Evolutionary conservation across 2,329 filamentous ascomycete genomes (phyloP).

Genomic region (Colletotrichum abscissum): DNA sequence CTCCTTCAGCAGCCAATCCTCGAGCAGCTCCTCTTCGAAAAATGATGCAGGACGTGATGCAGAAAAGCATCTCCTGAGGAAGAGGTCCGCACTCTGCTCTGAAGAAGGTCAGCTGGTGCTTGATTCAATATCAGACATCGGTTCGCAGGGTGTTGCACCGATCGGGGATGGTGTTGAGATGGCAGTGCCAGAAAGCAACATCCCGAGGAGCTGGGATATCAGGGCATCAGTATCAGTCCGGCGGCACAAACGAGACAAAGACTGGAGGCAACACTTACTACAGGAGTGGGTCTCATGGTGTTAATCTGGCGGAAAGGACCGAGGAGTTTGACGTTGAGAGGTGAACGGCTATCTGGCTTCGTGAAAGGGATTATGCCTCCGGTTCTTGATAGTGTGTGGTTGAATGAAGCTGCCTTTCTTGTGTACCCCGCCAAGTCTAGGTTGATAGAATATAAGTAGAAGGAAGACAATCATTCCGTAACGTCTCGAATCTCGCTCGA

Average conservation of each 20-base stretch:
- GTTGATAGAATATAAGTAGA: too few relatives aligned
- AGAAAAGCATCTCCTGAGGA: background rate
- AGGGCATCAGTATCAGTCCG: background rate
- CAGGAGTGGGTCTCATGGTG: background rate
- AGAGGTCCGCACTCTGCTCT: background rate
- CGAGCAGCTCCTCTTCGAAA: background rate
- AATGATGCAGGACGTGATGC: background rate
- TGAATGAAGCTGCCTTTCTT: too few relatives aligned
- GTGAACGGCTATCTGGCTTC: background rate
- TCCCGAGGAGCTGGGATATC: background rate
- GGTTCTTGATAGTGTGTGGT: too few relatives aligned
- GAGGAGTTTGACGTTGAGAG: background rate
- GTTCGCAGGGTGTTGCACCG: background rate
- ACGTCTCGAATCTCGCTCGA: background rate
- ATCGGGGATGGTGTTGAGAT: background rate
- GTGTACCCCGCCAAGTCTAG: too few relatives aligned
- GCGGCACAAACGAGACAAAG: background rate
- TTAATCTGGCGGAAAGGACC: background rate
- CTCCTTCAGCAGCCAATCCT: background rate
- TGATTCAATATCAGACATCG: background rate
- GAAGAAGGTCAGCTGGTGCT: background rate
- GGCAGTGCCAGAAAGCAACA: background rate
- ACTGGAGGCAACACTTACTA: background rate
- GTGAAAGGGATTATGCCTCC: too few relatives aligned
- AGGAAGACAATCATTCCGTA: background rate